Percentiles rank a stretch among this genome's conserved stretches.
These are phyloP conservation scores for Urostyla sp. DNA, from an alignment of 73 alveolate genomes.

Conservation along the genomic window DNA sequence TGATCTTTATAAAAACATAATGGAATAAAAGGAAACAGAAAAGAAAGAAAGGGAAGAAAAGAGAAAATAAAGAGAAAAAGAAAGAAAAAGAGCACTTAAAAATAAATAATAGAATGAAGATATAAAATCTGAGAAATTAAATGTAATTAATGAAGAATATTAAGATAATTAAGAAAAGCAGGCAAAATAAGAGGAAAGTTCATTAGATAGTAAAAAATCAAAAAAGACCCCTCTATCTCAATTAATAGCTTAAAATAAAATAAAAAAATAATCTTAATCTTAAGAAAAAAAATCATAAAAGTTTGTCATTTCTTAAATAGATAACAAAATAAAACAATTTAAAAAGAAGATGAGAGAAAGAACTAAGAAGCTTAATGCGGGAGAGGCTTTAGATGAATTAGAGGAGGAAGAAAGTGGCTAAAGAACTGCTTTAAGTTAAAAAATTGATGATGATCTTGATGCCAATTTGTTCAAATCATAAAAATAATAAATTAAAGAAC, in stretches of 20 bases:
- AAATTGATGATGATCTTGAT: constrained; percentile 6
- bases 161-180: background rate
- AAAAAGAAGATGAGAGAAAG: no score
- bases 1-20: constrained; percentile 15
- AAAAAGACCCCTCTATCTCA: no score
- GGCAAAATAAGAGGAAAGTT: background rate
- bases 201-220: no score
- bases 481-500: constrained; percentile 14
- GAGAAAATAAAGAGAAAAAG: constrained; percentile 1
- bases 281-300: no score
- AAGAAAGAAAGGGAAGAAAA: constrained; percentile 11
- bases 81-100: no score
- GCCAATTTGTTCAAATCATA: constrained; percentile 32
- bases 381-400: no score
- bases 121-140: background rate
- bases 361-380: no score
- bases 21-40: constrained; percentile 25
- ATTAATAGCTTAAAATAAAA: no score
- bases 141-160: background rate
- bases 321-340: no score
- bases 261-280: no score
- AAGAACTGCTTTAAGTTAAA: background rate
- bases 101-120: background rate
- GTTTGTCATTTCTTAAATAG: no score
- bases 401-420: no score